These are phyloP conservation scores for Coemansia sp. DNA, from an alignment of 192 early-diverging fungal species.

Conservation along the genomic window DNA sequence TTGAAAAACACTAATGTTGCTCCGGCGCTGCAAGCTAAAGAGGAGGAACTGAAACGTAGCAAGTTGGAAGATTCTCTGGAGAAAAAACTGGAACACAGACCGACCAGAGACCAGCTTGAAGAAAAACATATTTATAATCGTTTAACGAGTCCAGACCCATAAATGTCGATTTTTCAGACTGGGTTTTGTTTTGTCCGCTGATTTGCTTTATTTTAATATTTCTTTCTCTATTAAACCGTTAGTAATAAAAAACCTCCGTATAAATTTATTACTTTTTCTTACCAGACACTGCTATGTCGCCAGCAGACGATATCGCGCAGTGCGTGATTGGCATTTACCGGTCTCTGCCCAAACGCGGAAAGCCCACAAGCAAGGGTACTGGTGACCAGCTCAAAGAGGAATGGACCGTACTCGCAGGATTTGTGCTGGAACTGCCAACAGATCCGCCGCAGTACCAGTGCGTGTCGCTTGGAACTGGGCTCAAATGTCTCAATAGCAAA, in stretches of 20 bases:
- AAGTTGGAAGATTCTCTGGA: constrained; percentile 58
- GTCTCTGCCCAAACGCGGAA: constrained; percentile 71
- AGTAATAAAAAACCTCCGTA: too few species aligned
- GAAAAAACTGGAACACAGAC: constrained; percentile 59
- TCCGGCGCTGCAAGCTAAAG: constrained; percentile 37
- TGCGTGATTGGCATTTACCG: constrained; percentile 58
- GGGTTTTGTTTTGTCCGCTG: background rate
- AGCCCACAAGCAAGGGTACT: constrained; percentile 56
- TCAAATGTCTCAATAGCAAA: constrained; percentile 73
- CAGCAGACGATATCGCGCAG: constrained; percentile 48
- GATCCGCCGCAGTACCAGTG: constrained; percentile 12
- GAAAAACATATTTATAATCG: constrained; percentile 61
- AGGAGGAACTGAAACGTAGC: constrained; percentile 31
- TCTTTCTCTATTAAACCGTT: background rate
- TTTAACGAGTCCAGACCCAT: background rate
- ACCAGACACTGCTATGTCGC: background rate
- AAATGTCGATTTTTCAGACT: background rate
- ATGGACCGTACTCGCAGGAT: constrained; percentile 86
- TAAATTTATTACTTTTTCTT: background rate
- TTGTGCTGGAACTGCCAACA: constrained; percentile 52
- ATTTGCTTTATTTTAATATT: too few species aligned
- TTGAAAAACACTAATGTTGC: constrained; percentile 53
- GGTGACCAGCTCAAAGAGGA: constrained; percentile 51
- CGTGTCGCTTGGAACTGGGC: constrained; percentile 66
- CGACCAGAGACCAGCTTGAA: constrained; percentile 59